These are phyloP conservation scores for Naganishia randhawae DNA, from an alignment of 768 basidiomycete species.

Conservation along the genomic window DNA sequence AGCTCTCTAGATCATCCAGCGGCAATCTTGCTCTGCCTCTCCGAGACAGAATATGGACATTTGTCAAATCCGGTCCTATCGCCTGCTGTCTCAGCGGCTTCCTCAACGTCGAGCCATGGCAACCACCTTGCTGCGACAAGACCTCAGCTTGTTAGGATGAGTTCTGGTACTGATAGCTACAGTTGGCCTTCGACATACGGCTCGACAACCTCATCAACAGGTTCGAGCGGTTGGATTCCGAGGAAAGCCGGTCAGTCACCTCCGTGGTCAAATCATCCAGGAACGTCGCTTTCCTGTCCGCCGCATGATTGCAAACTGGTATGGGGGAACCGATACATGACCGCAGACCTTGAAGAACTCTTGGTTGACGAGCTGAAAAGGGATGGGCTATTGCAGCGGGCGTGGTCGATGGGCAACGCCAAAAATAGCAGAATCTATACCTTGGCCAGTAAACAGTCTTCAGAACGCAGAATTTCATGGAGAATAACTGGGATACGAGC, in stretches of 20 bases:
- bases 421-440: neutral
- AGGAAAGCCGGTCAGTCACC: neutral
- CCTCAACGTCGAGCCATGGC: neutral
- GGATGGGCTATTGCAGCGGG: neutral
- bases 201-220: neutral
- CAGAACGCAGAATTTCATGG: constrained; percentile 5
- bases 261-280: neutral
- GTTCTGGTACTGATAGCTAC: neutral
- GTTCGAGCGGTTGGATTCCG: neutral
- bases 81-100: neutral
- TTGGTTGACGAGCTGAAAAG: neutral
- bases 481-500: neutral
- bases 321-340: constrained; percentile 9
- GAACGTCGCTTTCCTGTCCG: neutral
- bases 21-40: constrained; percentile 2
- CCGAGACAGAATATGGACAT: neutral
- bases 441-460: neutral
- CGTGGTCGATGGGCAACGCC: neutral
- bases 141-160: constrained; percentile 1
- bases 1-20: neutral
- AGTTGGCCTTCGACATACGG: constrained; percentile 9
- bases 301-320: neutral
- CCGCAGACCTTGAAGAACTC: neutral
- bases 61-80: neutral
- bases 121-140: neutral